Evolutionary conservation across 768 basidiomycete genomes (phyloP).

Genomic region (Hypholoma sublateritium): DNA sequence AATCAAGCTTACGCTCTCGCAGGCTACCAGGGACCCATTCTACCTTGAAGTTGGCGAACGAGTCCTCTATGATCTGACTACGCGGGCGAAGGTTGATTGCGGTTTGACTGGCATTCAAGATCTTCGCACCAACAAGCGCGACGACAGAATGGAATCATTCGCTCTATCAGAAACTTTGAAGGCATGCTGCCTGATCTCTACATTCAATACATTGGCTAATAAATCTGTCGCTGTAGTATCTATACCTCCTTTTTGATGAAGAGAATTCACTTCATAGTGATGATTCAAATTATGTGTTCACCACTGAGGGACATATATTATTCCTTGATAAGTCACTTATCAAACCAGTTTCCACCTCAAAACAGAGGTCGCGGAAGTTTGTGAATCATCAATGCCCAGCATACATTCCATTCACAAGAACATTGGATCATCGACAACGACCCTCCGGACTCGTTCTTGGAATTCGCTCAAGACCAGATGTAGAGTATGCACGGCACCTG

Average conservation of each 20-base stretch:
- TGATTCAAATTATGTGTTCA: slow-evolving; percentile 87
- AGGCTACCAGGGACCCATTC: slow-evolving; percentile 92
- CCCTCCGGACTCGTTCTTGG: slow-evolving; percentile 58
- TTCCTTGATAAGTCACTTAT: slow-evolving; percentile 57
- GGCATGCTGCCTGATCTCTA: slow-evolving; percentile 35
- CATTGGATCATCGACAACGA: slow-evolving; percentile 28
- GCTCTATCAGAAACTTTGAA: slow-evolving; percentile 92
- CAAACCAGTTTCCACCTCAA: slow-evolving; percentile 54
- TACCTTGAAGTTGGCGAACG: slow-evolving; percentile 92
- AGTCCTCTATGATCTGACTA: slow-evolving; percentile 71
- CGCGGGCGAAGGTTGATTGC: slow-evolving; percentile 79
- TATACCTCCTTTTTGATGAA: slow-evolving; percentile 91
- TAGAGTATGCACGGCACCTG: slow-evolving; percentile 80
- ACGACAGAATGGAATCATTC: slow-evolving; percentile 98
- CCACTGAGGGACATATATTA: slow-evolving; percentile 93
- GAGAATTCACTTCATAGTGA: slow-evolving; percentile 70
- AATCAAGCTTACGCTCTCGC: neutral
- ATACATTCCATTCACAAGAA: slow-evolving; percentile 50
- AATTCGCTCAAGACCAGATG: slow-evolving; percentile 70
- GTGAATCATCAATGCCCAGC: slow-evolving; percentile 75
- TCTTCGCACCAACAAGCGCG: slow-evolving; percentile 71
- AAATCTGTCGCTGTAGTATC: slow-evolving; percentile 56
- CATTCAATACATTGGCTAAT: neutral
- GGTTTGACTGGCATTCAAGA: slow-evolving; percentile 84
- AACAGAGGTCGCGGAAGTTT: slow-evolving; percentile 59